Evolutionary conservation across 176 grass and related monocot genomes (phyloP).

Genomic region (Musa troglodytarum): DNA sequence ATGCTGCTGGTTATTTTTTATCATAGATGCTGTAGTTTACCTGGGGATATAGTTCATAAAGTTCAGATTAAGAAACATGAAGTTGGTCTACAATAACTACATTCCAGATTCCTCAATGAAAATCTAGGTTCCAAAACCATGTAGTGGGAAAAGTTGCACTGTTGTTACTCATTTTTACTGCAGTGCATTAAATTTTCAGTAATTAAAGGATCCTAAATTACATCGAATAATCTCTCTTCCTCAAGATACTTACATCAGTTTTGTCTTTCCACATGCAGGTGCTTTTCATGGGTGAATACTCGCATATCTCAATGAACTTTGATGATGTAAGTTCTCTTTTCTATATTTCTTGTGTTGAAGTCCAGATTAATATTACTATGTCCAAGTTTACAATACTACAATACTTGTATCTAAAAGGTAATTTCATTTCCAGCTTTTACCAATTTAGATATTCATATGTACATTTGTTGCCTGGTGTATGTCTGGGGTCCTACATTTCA

Average conservation of each 20-base stretch:
- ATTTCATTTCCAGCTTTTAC: too few relatives aligned
- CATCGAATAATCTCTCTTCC: background rate
- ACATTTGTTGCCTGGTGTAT: too few relatives aligned
- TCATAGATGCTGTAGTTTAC: too few relatives aligned
- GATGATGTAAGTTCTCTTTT: constrained; percentile 65
- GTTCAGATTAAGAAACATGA: too few relatives aligned
- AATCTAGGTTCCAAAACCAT: background rate
- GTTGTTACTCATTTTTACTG: too few relatives aligned
- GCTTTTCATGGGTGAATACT: constrained; percentile 85
- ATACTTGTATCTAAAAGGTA: background rate
- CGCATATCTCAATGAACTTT: constrained; percentile 85
- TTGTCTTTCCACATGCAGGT: constrained; percentile 49
- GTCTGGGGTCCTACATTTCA: too few relatives aligned
- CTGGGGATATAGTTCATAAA: too few relatives aligned
- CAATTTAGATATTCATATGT: too few relatives aligned
- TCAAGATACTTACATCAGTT: constrained; percentile 1
- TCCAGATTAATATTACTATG: constrained; percentile 5
- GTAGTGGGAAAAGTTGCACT: too few relatives aligned
- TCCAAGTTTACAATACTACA: background rate
- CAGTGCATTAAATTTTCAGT: too few relatives aligned
- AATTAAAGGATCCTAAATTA: too few relatives aligned
- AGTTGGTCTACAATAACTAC: background rate
- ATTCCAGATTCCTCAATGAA: background rate
- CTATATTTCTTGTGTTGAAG: constrained; percentile 9
- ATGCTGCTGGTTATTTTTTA: too few relatives aligned